Evolutionary conservation across 2,329 filamentous ascomycete species (phyloP).

Genomic region (Daldinia eschscholtzii): DNA sequence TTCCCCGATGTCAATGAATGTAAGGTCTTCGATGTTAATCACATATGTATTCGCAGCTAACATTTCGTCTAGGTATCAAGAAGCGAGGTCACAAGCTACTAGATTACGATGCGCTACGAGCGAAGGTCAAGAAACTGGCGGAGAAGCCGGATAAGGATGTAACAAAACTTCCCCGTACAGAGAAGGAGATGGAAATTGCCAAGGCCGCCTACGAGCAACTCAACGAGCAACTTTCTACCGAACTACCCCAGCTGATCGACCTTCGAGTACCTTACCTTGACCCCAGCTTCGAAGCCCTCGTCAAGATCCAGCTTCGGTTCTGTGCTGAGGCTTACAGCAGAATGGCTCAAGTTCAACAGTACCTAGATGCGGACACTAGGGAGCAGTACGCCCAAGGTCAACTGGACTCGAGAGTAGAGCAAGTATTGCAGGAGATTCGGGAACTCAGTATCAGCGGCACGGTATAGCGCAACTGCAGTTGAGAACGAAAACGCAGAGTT

Average conservation of each 20-base stretch:
- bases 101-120: slow-evolving; percentile 95
- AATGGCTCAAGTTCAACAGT: slow-evolving; percentile 99
- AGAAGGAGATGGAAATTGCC: slow-evolving; percentile 96
- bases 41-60: slow-evolving; percentile 37
- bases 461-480: slow-evolving; percentile 58
- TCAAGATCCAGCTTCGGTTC: slow-evolving; percentile 98
- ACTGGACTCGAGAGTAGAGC: slow-evolving; percentile 90
- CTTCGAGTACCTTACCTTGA: slow-evolving; percentile 96
- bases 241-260: slow-evolving; percentile 96
- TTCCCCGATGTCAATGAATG: slow-evolving; percentile 99
- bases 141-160: slow-evolving; percentile 99
- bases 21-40: slow-evolving; percentile 54
- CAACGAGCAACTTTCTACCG: slow-evolving; percentile 93
- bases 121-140: slow-evolving; percentile 95
- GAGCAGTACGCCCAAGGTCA: slow-evolving; percentile 97
- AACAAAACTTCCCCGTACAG: slow-evolving; percentile 92
- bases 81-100: slow-evolving; percentile 98
- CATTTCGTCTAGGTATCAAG: slow-evolving; percentile 79
- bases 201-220: slow-evolving; percentile 94
- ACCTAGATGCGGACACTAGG: slow-evolving; percentile 92
- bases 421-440: slow-evolving; percentile 95
- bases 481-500: slow-evolving; percentile 29
- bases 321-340: slow-evolving; percentile 97
- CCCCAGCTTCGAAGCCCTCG: slow-evolving; percentile 95
- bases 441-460: slow-evolving; percentile 91